Percentiles rank a stretch among this genome's conserved stretches.
phyloP scores from a whole-genome alignment of 2,329 filamentous ascomycete species.

The Xylariaceae sp. region DNA sequence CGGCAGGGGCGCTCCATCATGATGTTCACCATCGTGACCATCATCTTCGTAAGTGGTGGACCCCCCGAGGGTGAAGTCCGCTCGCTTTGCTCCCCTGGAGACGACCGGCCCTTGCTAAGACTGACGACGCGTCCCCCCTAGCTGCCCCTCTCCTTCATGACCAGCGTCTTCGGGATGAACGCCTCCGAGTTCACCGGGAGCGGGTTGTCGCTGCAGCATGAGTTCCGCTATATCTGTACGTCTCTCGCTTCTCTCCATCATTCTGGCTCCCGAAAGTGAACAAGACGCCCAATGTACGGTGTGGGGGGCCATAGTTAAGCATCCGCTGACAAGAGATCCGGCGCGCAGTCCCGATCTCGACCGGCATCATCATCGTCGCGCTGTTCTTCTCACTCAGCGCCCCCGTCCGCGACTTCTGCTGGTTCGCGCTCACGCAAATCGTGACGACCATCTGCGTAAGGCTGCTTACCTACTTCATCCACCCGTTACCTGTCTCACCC shows the following conservation, averaged over 20 bases:
- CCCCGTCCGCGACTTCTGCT: conserved; percentile 4
- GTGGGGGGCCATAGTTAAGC: no score
- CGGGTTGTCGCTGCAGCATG: conserved; percentile 3
- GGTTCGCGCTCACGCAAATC: conserved; percentile 5
- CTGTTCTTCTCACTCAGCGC: conserved; percentile 6
- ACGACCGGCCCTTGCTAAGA: no score
- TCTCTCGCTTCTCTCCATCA: no score
- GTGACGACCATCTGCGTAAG: conserved; percentile 1
- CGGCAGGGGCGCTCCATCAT: conserved; percentile 36
- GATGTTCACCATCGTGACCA: conserved; percentile 38
- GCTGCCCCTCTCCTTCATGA: conserved; percentile 28
- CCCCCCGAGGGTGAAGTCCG: no score
- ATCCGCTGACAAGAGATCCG: no score
- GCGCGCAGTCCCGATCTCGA: conserved; percentile 5
- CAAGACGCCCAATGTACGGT: no score
- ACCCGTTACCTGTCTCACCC: no score
- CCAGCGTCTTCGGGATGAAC: conserved; percentile 33
- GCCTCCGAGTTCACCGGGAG: conserved; percentile 11
- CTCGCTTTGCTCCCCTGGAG: not conserved
- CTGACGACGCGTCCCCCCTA: not conserved
- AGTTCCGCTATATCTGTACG: conserved; percentile 6
- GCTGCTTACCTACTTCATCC: no score
- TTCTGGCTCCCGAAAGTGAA: no score
- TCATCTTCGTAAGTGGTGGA: conserved; percentile 32
- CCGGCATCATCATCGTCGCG: conserved; percentile 6